Evolutionary conservation across 257 asterid genomes (phyloP).

Genomic region (Solanum microdontum): DNA sequence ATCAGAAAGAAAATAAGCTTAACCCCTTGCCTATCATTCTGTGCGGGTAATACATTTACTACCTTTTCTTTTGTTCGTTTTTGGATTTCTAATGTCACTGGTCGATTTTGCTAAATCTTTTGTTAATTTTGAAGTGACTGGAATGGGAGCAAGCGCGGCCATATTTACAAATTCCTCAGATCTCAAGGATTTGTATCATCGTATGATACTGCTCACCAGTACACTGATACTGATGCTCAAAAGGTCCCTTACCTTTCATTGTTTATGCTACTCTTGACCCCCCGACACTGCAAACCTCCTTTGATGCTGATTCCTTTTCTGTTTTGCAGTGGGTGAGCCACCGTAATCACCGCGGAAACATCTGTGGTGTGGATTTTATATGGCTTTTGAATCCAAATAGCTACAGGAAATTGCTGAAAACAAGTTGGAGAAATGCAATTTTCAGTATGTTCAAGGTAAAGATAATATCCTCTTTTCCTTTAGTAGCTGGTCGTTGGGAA

Average conservation of each 20-base stretch:
- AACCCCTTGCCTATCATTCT: constrained; percentile 88
- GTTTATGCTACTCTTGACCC: background rate
- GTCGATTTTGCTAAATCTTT: constrained; percentile 5
- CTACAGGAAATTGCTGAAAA: constrained; percentile 71
- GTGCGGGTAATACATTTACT: constrained; percentile 54
- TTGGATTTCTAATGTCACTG: background rate
- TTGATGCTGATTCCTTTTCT: constrained; percentile 5
- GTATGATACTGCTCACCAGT: constrained; percentile 94
- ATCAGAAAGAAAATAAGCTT: constrained; percentile 77
- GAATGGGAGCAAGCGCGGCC: constrained; percentile 97
- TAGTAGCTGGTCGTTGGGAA: background rate
- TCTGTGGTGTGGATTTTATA: constrained; percentile 96
- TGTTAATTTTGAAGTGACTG: constrained; percentile 50
- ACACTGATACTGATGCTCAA: constrained; percentile 94
- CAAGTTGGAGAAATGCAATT: constrained; percentile 96
- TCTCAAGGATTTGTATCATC: constrained; percentile 97
- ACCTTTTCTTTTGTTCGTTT: background rate
- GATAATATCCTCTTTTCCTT: background rate
- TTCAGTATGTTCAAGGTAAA: constrained; percentile 93
- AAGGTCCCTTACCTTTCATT: constrained; percentile 35
- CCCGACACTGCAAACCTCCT: background rate
- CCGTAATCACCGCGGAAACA: constrained; percentile 96
- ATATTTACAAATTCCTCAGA: constrained; percentile 84
- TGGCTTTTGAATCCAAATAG: constrained; percentile 97
- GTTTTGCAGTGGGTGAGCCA: constrained; percentile 88